A percentile compares a stretch with the other conserved stretches of the same genome.
Conservation (phyloP, 371 early-diverging fungal genomes). For the Capillidium rhysosporum region DNA sequence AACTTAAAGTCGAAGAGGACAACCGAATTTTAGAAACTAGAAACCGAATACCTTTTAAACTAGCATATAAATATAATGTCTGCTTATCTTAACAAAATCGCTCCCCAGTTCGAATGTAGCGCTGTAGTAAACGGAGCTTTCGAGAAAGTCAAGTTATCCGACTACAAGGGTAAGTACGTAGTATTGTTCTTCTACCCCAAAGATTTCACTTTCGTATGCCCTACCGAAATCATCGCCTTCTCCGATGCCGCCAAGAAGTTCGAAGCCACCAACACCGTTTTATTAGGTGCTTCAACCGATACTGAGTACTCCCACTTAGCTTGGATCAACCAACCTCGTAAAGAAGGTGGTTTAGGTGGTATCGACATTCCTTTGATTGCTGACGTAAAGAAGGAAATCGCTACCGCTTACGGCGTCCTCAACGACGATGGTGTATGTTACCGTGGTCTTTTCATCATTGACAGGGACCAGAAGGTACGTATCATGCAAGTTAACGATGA, state of each 20-base stretch:
- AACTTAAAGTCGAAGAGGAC: too few species aligned
- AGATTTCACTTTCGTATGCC: slow-evolving; percentile 41
- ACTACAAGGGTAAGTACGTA: slow-evolving; percentile 12
- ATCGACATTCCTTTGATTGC: slow-evolving; percentile 19
- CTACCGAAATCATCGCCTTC: slow-evolving; percentile 83
- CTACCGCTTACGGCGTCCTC: slow-evolving; percentile 46
- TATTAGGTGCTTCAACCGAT: slow-evolving; percentile 27
- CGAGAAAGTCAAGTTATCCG: slow-evolving; percentile 8
- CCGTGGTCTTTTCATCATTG: slow-evolving; percentile 83
- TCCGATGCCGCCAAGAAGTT: slow-evolving; percentile 64
- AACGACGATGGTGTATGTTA: slow-evolving; percentile 36
- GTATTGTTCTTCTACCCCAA: slow-evolving; percentile 13
- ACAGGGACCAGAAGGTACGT: slow-evolving; percentile 67
- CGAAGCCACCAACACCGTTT: slow-evolving; percentile 17
- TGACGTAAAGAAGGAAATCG: slow-evolving; percentile 48
- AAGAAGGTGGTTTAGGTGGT: slow-evolving; percentile 59
- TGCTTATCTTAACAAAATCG: slow-evolving; percentile 1
- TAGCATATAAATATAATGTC: too few species aligned
- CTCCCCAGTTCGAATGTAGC: slow-evolving; percentile 11
- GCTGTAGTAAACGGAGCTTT: slow-evolving; percentile 11
- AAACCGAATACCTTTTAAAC: too few species aligned
- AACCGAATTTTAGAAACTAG: too few species aligned
- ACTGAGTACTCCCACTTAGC: slow-evolving; percentile 33
- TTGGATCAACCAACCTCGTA: slow-evolving; percentile 50
- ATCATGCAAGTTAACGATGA: slow-evolving; percentile 55